Base-by-base conservation (phyloP, 495 filamentous ascomycete species). In the Aspergillus homomorphus region DNA sequence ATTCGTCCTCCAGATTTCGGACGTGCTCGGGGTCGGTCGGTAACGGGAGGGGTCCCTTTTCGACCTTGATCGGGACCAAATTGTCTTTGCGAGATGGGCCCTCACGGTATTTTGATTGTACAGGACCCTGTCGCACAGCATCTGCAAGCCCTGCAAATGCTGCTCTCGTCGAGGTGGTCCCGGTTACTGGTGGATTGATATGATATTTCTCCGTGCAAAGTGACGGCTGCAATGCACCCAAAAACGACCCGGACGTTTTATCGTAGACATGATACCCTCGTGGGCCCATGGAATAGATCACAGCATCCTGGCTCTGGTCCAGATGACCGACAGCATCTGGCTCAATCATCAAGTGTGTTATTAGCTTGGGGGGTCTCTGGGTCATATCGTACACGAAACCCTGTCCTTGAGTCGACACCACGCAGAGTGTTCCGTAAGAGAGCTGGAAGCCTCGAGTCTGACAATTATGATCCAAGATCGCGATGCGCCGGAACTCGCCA, bases 341-440 rank as follows among this genome's bases (percentile, higher is more conserved):
- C 45, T 73, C 72, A 20, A 76, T 76, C 2, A 51, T 52, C 9
- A 75, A 41, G 14, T 68, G 65, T 1, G 68, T 72, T 0, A 51
- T 71, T 63, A 65, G 53, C 22, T 45, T 60, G 1, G 73, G 73
- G 21, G 73, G 73, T 1, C 69, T 62, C 51, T 73, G 57, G 0
- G 66, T 69, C 73, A 76, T 75, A 45, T 76, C 73, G 55, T 75
- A 76, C 0, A 76, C 72, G 53, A 76, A 76, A 0, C 73, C 73
- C 16, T 71, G 65, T 14, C 71, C 73, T 53, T 71, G 21, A 30
- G 60, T 75, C 0, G 73, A 76, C 0, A 76, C 73, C 42, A 76
- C 73, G 45, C 73, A 76, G 2, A 76, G 71, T 0, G 72, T 76
- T 61, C 58, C 68, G 52, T 73, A 63, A 0, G 72, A 75, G 26